Percentiles rank a stretch among this genome's conserved stretches.
Evolutionary conservation across 371 early-diverging fungal species (phyloP).

Genomic region (Mucor plumbeus): DNA sequence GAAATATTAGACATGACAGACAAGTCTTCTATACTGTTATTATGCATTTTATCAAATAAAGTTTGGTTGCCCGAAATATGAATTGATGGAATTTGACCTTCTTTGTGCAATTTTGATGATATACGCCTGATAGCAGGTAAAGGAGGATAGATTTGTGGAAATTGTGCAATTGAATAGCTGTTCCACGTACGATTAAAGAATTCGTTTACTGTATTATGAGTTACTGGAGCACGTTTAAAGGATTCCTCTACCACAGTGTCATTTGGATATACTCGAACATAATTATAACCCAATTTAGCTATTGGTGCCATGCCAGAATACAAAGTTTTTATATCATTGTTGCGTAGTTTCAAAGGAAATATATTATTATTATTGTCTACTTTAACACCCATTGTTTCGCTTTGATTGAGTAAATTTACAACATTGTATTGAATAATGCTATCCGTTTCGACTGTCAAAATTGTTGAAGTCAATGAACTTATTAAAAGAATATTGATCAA

Average conservation of each 20-base stretch:
- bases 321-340: background rate
- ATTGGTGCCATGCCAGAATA: conserved; percentile 30
- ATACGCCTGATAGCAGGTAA: conserved; percentile 25
- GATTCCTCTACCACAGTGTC: conserved; percentile 16
- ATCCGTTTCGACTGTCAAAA: background rate
- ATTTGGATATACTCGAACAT: conserved; percentile 19
- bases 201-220: conserved; percentile 22
- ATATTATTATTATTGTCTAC: conserved; percentile 23
- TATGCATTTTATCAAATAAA: conserved; percentile 24
- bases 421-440: conserved; percentile 20
- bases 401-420: conserved; percentile 13
- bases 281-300: conserved; percentile 26
- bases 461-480: background rate
- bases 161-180: background rate
- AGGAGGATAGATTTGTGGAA: conserved; percentile 21
- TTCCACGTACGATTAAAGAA: conserved; percentile 39
- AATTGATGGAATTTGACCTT: conserved; percentile 33
- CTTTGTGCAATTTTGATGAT: conserved; percentile 26
- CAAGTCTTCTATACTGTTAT: background rate
- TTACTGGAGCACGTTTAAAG: conserved; percentile 21
- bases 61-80: conserved; percentile 21
- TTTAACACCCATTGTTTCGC: conserved; percentile 26
- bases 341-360: conserved; percentile 12
- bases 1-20: conserved; percentile 19
- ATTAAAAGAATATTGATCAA: background rate